Evolutionary conservation across 2,329 filamentous ascomycete species (phyloP).

Genomic region (Hypoxylon sp.): DNA sequence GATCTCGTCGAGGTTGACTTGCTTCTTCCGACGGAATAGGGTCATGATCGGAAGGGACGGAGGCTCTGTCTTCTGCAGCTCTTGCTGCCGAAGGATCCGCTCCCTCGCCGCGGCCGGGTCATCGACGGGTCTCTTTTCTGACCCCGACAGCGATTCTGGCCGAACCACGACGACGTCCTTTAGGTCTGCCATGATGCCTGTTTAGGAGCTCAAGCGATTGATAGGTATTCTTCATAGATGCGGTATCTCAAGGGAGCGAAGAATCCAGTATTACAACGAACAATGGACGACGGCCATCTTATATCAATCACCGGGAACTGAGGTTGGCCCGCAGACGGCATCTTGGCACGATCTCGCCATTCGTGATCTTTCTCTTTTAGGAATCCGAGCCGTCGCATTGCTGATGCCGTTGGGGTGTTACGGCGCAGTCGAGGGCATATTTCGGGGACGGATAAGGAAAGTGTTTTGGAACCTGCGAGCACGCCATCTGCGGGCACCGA

Average conservation of each 20-base stretch:
- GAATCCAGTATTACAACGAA: background rate
- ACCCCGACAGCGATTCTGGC: conserved; percentile 31
- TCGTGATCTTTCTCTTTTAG: conserved; percentile 27
- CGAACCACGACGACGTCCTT: conserved; percentile 22
- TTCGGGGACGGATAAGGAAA: conserved; percentile 23
- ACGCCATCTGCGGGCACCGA: conserved; percentile 24
- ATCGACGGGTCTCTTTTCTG: conserved; percentile 22
- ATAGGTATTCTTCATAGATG: background rate
- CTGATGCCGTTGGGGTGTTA: background rate
- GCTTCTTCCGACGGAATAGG: conserved; percentile 39
- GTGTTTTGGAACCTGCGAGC: conserved; percentile 16
- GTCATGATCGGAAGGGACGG: conserved; percentile 44
- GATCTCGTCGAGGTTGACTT: conserved; percentile 41
- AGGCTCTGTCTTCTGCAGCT: conserved; percentile 42
- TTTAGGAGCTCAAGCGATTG: background rate
- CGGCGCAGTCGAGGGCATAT: conserved; percentile 5
- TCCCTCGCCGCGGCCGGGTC: conserved; percentile 25
- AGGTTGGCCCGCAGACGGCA: conserved; percentile 1
- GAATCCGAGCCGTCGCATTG: conserved; percentile 21
- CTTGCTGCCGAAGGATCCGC: conserved; percentile 30
- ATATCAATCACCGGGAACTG: conserved; percentile 12
- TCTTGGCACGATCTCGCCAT: conserved; percentile 34
- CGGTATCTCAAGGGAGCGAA: background rate
- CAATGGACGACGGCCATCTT: conserved; percentile 9
- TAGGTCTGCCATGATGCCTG: conserved; percentile 29